phyloP scores from a whole-genome alignment of 148 eudicot genomes.

The Talinum fruticosum region DNA sequence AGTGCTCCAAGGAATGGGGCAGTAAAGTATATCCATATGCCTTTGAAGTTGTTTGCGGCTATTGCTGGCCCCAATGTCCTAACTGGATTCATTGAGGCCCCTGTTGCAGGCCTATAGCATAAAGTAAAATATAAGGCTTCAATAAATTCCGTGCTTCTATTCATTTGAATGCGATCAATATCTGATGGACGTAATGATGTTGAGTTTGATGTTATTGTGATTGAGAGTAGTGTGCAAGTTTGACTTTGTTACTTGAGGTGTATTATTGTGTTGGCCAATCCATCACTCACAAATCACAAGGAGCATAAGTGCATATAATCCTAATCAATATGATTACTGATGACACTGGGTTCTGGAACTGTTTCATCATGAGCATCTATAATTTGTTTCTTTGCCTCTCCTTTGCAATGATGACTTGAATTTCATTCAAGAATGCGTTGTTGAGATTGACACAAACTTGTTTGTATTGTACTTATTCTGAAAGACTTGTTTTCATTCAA shows the following conservation, averaged over 20 bases:
- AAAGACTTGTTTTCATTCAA: too few species aligned
- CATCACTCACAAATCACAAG: not conserved
- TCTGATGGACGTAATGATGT: not conserved
- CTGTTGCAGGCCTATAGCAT: conserved; percentile 56
- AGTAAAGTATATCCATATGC: conserved; percentile 77
- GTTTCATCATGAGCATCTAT: not conserved
- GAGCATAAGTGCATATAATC: not conserved
- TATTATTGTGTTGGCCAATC: not conserved
- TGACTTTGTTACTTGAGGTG: not conserved
- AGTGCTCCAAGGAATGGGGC: conserved; percentile 89
- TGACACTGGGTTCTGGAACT: not conserved
- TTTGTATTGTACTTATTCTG: too few species aligned
- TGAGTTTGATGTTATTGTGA: not conserved
- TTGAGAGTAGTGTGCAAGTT: not conserved
- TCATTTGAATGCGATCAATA: not conserved
- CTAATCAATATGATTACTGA: not conserved
- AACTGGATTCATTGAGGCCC: conserved; percentile 99
- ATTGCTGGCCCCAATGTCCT: conserved; percentile 93
- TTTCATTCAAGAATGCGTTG: not conserved
- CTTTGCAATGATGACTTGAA: not conserved
- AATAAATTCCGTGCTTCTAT: not conserved
- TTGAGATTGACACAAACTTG: too few species aligned
- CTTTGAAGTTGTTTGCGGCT: conserved; percentile 77
- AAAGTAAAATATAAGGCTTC: not conserved
- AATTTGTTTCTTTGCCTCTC: not conserved